phyloP scores from a whole-genome alignment of 208 protist genomes.

The Crithidia fasciculata region DNA sequence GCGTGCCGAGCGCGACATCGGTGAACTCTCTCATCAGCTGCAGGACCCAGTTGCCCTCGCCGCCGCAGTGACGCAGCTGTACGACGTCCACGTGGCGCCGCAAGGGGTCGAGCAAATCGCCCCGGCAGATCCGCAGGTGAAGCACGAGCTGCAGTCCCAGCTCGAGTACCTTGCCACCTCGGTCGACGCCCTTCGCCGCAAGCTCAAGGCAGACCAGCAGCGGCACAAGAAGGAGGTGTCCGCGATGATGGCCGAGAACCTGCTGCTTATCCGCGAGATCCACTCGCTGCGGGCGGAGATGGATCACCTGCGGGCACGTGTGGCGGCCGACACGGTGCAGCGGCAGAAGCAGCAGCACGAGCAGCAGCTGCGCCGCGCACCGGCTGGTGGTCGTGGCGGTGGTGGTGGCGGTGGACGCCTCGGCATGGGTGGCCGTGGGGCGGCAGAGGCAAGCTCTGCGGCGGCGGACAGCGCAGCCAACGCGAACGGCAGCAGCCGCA shows the following conservation, averaged over 20 bases:
- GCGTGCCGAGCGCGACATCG: constrained; percentile 81
- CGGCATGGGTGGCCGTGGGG: background rate
- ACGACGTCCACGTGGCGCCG: constrained; percentile 82
- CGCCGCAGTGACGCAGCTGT: constrained; percentile 81
- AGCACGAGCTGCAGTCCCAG: constrained; percentile 92
- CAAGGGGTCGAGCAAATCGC: constrained; percentile 72
- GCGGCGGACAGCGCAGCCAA: background rate
- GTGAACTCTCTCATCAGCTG: constrained; percentile 82
- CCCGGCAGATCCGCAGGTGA: constrained; percentile 74
- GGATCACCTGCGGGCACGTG: constrained; percentile 64
- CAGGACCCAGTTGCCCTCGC: constrained; percentile 92
- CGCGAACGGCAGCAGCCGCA: constrained; percentile 5
- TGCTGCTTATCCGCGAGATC: constrained; percentile 95
- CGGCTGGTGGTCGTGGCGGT: background rate
- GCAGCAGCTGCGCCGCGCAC: constrained; percentile 13
- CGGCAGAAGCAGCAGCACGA: constrained; percentile 36
- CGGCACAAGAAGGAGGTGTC: constrained; percentile 90
- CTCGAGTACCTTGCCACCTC: constrained; percentile 92
- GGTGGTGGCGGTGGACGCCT: background rate
- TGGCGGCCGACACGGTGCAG: constrained; percentile 63
- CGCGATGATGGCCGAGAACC: constrained; percentile 95
- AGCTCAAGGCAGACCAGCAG: constrained; percentile 91
- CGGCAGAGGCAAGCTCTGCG: background rate
- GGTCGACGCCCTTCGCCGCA: constrained; percentile 92
- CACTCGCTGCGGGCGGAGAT: constrained; percentile 94